Evolutionary conservation across 1,284 basidiomycete species (phyloP).

Genomic region (Marasmius oreades): DNA sequence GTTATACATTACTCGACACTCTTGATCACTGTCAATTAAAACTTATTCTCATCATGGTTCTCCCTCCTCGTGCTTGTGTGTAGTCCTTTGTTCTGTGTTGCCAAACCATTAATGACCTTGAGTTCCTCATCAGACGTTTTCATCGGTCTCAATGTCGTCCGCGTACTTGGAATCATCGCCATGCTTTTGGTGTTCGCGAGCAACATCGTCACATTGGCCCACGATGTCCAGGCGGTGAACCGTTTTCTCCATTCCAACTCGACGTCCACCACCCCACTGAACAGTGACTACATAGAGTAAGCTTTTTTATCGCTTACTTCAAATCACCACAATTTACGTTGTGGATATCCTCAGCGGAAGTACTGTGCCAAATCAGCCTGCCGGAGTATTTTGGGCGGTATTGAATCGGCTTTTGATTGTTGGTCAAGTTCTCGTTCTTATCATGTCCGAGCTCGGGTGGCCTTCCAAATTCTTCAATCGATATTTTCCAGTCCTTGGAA

Average conservation of each 20-base stretch:
- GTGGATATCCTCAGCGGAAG: constrained; percentile 46
- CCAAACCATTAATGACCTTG: constrained; percentile 3
- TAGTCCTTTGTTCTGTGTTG: constrained; percentile 3
- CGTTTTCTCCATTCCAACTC: constrained; percentile 46
- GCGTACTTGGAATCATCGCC: constrained; percentile 75
- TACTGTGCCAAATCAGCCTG: constrained; percentile 87
- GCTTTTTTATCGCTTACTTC: constrained; percentile 24
- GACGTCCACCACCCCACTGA: constrained; percentile 33
- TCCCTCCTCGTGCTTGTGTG: constrained; percentile 34
- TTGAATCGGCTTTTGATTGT: constrained; percentile 82
- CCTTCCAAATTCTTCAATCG: constrained; percentile 73
- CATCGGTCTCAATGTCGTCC: constrained; percentile 76
- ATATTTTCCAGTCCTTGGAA: constrained; percentile 82
- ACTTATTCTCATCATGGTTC: constrained; percentile 6
- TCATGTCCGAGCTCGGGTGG: constrained; percentile 80
- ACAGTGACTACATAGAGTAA: constrained; percentile 79
- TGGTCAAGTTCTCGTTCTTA: constrained; percentile 73
- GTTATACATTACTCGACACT: background rate
- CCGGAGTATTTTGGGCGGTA: constrained; percentile 86
- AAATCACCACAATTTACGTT: constrained; percentile 9
- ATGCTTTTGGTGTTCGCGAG: constrained; percentile 78
- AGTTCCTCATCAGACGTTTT: constrained; percentile 54
- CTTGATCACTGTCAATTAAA: background rate
- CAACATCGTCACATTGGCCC: constrained; percentile 77
- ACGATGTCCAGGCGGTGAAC: constrained; percentile 77